phyloP scores from a whole-genome alignment of 2,329 filamentous ascomycete genomes.

The Fusarium illudens region DNA sequence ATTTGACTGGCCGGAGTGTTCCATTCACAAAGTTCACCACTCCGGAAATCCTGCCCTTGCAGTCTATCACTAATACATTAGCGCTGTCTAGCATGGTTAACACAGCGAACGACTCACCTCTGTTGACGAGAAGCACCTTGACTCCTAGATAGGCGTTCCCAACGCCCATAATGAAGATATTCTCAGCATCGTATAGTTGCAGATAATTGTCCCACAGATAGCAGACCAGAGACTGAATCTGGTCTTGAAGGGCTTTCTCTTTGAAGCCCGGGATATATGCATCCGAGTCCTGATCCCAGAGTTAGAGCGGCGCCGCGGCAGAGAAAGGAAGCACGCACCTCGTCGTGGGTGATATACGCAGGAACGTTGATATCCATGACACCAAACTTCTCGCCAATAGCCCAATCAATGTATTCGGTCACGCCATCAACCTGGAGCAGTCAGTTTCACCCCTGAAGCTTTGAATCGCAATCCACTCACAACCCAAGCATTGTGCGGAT shows the following conservation, averaged over 20 bases:
- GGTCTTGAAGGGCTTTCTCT: slow-evolving; percentile 62
- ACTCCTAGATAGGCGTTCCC: slow-evolving; percentile 90
- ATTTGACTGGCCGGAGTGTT: slow-evolving; percentile 78
- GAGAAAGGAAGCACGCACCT: slow-evolving; percentile 54
- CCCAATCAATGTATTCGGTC: slow-evolving; percentile 86
- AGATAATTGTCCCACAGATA: slow-evolving; percentile 99
- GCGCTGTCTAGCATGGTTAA: background rate
- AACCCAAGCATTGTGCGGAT: slow-evolving; percentile 87
- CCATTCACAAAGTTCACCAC: slow-evolving; percentile 85
- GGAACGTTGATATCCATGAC: slow-evolving; percentile 94
- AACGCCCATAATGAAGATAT: slow-evolving; percentile 86
- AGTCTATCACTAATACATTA: slow-evolving; percentile 54
- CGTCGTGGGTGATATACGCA: slow-evolving; percentile 72
- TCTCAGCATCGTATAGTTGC: slow-evolving; percentile 74
- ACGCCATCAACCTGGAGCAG: slow-evolving; percentile 77
- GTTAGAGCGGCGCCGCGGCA: slow-evolving; percentile 19
- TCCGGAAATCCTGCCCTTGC: slow-evolving; percentile 73
- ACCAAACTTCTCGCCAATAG: slow-evolving; percentile 76
- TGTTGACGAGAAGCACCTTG: slow-evolving; percentile 79
- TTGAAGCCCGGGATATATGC: slow-evolving; percentile 55
- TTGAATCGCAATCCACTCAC: slow-evolving; percentile 60
- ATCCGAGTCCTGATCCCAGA: slow-evolving; percentile 54
- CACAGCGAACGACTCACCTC: slow-evolving; percentile 61
- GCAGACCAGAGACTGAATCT: slow-evolving; percentile 76
- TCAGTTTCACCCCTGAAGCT: slow-evolving; percentile 9